These are phyloP conservation scores for Candida awuae DNA, from an alignment of 805 yeast species.

Conservation along the genomic window DNA sequence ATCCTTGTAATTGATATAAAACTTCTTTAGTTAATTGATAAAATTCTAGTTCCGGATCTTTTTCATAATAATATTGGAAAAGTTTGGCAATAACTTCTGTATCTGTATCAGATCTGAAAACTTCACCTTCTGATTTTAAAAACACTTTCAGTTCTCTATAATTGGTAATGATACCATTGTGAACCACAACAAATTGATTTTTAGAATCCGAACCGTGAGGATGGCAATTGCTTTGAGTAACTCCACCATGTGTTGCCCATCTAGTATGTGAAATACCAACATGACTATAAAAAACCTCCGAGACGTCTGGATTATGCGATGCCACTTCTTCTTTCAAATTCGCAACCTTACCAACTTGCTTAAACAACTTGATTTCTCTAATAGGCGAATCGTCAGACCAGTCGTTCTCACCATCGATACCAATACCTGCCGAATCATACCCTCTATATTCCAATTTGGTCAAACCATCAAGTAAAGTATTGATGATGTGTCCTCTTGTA, in stretches of 20 bases:
- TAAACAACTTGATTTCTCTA: constrained; percentile 63
- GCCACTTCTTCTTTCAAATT: constrained; percentile 63
- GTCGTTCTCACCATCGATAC: constrained; percentile 77
- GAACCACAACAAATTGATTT: constrained; percentile 86
- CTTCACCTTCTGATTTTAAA: constrained; percentile 67
- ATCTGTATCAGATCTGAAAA: constrained; percentile 89
- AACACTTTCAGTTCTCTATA: constrained; percentile 85
- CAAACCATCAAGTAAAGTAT: constrained; percentile 79
- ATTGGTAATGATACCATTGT: constrained; percentile 97
- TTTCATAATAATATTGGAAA: constrained; percentile 79
- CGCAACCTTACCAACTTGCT: constrained; percentile 87
- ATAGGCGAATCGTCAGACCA: constrained; percentile 29
- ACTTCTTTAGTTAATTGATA: constrained; percentile 90
- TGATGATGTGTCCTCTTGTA: constrained; percentile 86
- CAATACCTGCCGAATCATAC: constrained; percentile 94
- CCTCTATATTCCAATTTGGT: constrained; percentile 93
- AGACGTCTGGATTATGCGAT: constrained; percentile 42
- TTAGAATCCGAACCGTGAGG: constrained; percentile 86
- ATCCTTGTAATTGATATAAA: constrained; percentile 89
- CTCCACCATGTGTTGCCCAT: constrained; percentile 99
- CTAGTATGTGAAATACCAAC: constrained; percentile 98
- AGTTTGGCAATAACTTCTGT: constrained; percentile 97
- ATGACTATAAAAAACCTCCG: constrained; percentile 68
- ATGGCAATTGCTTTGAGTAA: constrained; percentile 79
- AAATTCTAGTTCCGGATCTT: constrained; percentile 77